phyloP scores from a whole-genome alignment of 805 yeast genomes.

The Groenewaldozyma tartarivorans region DNA sequence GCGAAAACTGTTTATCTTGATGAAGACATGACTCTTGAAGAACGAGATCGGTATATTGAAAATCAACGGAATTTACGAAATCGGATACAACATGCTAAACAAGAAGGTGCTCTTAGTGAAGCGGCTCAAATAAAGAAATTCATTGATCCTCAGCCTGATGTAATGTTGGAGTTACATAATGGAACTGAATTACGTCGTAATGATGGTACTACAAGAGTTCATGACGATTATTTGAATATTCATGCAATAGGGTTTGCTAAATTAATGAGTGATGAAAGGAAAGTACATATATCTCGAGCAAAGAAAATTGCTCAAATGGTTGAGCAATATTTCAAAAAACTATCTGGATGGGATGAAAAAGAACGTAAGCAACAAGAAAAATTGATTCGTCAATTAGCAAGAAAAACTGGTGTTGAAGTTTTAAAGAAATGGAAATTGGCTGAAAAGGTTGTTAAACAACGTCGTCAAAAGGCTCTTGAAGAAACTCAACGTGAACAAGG shows the following conservation, averaged over 20 bases:
- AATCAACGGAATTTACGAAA: constrained; percentile 41
- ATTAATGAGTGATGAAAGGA: constrained; percentile 56
- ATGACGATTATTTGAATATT: constrained; percentile 67
- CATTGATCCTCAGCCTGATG: constrained; percentile 33
- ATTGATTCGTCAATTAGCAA: constrained; percentile 59
- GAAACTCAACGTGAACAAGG: constrained; percentile 73
- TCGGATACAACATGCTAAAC: constrained; percentile 39
- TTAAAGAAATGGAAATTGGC: constrained; percentile 88
- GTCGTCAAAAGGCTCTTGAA: constrained; percentile 53
- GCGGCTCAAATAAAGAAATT: constrained; percentile 29
- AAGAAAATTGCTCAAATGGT: constrained; percentile 71
- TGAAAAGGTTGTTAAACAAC: constrained; percentile 63
- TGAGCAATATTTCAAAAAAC: constrained; percentile 76
- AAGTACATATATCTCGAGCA: constrained; percentile 54
- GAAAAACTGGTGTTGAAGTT: constrained; percentile 73
- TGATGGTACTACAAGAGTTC: no score
- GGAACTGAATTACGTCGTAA: no score
- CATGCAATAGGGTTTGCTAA: constrained; percentile 70
- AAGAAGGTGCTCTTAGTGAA: constrained; percentile 19
- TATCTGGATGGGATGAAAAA: constrained; percentile 83
- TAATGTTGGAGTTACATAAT: neutral
- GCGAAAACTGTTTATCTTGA: constrained; percentile 49
- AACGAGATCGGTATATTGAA: constrained; percentile 46
- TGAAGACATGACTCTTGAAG: constrained; percentile 52
- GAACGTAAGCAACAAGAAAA: constrained; percentile 66